These are phyloP conservation scores for Fusarium begoniae DNA, from an alignment of 2,329 filamentous ascomycete species.

Conservation along the genomic window DNA sequence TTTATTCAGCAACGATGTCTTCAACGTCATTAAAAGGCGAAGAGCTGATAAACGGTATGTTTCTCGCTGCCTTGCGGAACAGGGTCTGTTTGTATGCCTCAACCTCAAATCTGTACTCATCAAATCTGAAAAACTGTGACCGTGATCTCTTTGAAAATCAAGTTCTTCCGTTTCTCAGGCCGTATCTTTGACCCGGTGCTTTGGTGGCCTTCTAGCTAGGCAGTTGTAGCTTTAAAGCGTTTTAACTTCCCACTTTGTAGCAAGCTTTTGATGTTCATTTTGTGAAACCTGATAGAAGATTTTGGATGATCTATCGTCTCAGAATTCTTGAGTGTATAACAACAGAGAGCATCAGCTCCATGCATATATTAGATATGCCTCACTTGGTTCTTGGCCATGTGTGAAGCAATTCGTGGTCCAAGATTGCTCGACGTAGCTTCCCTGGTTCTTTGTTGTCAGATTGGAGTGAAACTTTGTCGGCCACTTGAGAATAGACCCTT, in stretches of 20 bases:
- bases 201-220: no score
- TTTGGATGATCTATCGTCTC: background rate
- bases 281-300: no score
- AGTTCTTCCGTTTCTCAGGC: background rate
- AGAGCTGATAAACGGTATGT: no score
- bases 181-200: no score
- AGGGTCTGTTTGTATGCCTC: background rate
- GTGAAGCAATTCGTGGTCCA: background rate
- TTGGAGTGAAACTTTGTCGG: background rate
- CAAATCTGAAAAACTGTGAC: no score
- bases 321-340: fast-evolving
- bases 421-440: background rate
- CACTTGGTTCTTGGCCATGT: background rate
- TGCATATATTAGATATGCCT: fast-evolving
- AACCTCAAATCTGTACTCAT: background rate
- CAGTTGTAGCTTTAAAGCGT: background rate
- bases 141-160: background rate
- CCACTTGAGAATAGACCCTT: no score
- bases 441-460: no score
- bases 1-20: background rate
- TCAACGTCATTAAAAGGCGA: fast-evolving
- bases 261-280: background rate
- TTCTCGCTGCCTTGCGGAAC: background rate
- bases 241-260: background rate
- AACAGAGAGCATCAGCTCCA: background rate